phyloP scores from a whole-genome alignment of 257 asterid species.

The Voacanga thouarsii region DNA sequence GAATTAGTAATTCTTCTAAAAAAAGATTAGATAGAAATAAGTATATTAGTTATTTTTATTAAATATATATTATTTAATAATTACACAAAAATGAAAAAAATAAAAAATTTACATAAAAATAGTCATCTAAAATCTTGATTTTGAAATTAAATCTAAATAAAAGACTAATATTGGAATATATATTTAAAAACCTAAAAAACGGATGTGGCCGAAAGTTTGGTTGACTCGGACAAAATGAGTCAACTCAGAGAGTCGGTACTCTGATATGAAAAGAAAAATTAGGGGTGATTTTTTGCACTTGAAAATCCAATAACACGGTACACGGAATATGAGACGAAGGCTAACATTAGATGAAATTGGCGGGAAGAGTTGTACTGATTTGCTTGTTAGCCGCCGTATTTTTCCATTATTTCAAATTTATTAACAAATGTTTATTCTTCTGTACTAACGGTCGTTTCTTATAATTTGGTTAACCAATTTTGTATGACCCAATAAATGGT shows the following conservation, averaged over 20 bases:
- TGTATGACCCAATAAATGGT: not conserved
- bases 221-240: conserved; percentile 14
- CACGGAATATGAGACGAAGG: not conserved
- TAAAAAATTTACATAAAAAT: too few species aligned
- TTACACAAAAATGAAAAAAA: too few species aligned
- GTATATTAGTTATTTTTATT: not conserved
- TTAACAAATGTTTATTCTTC: not conserved
- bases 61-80: not conserved
- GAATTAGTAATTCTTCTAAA: too few species aligned
- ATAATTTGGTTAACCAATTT: not conserved
- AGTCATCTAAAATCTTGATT: too few species aligned
- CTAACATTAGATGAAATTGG: conserved; percentile 6
- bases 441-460: not conserved
- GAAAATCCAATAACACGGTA: not conserved
- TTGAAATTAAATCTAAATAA: not conserved
- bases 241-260: conserved; percentile 4
- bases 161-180: too few species aligned
- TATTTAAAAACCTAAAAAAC: not conserved
- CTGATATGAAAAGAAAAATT: not conserved
- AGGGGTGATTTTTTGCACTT: not conserved
- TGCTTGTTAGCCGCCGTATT: conserved; percentile 3
- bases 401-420: conserved; percentile 3
- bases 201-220: not conserved
- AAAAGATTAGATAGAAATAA: not conserved
- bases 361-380: conserved; percentile 19